Base-by-base conservation (phyloP, 495 filamentous ascomycete species). In the Trichoderma virens region DNA sequence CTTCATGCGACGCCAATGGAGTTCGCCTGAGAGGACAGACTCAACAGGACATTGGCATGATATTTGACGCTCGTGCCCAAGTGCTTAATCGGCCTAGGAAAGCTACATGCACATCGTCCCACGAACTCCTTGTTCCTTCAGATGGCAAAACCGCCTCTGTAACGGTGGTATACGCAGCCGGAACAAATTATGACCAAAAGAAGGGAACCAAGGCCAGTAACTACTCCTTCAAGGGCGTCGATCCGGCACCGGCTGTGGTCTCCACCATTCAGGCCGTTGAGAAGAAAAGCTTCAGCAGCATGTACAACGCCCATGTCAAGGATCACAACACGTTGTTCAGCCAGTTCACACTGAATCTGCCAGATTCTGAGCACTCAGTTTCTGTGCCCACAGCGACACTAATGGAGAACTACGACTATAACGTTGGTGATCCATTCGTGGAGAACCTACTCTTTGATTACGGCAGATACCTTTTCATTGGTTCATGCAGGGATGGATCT, bases 141-240 rank as follows among this genome's bases (percentile, higher is more conserved):
- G 27, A 56, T 8, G 25, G 51, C 51, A 56, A 30, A 27, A 28
- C 51, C 3, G 30, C 4, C 0, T 34, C 59, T 31, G 13, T 72
- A 23, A 73, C 66, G 32, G 62, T 83, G n/a, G 65, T 83, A 6
- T 60, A 82, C 16, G 74, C 70, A 13, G 77, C 76, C 4, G 75
- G 72, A 14, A 82, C 81, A 0, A 73, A 83, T 66, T 84, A 80
- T 47, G 76, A 82, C 43, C 62, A 73, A 51, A 73, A 66, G 2
- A 74, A 75, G 13, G 82, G 82, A 0, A 78, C 76, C 63, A 67
- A 71, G 2, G 67, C 69, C 20, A 64, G 64, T 38, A 67, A 69
- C 2, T 83, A 73, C 65, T 80, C 79, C 3, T 83, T 84, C 70
- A 69, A 72, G 62, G 79, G 80, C 1, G 65, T 67, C 23, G 78